Evolutionary conservation across 306 rosid species (phyloP).

Genomic region (Gastrolobium bilobum): DNA sequence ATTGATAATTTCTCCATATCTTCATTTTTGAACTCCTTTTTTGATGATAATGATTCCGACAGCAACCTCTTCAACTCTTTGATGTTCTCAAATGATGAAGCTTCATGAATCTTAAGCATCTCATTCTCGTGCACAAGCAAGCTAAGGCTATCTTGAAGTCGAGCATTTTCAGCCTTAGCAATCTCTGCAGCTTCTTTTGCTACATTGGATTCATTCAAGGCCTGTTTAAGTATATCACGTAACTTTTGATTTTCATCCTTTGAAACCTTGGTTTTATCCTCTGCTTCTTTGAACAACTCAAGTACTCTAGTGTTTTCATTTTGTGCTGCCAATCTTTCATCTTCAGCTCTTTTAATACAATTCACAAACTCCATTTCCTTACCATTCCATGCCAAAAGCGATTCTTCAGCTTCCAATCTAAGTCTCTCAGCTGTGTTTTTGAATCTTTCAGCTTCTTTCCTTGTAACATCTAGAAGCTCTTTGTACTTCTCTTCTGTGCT

Average conservation of each 20-base stretch:
- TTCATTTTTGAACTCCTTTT: conserved; percentile 52
- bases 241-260: conserved; percentile 81
- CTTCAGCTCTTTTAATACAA: conserved; percentile 77
- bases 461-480: conserved; percentile 55
- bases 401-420: conserved; percentile 86
- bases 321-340: conserved; percentile 64
- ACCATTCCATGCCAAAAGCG: conserved; percentile 76
- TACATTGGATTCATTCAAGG: conserved; percentile 79
- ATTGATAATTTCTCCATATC: conserved; percentile 49
- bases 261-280: conserved; percentile 52
- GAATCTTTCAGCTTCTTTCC: conserved; percentile 73
- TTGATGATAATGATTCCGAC: conserved; percentile 56
- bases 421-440: conserved; percentile 74
- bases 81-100: conserved; percentile 71
- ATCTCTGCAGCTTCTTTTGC: conserved; percentile 87
- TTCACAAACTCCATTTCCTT: conserved; percentile 78
- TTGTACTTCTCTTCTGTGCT: conserved; percentile 62
- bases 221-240: conserved; percentile 91
- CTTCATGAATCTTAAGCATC: conserved; percentile 66
- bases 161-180: conserved; percentile 75
- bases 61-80: conserved; percentile 71
- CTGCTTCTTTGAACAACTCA: conserved; percentile 55
- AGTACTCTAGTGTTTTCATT: conserved; percentile 54
- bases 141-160: conserved; percentile 63
- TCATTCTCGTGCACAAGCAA: conserved; percentile 71